A percentile compares a stretch with the other conserved stretches of the same genome.
Conservation (phyloP, 1,139 yeast genomes). For the Kazachstania sp. region DNA sequence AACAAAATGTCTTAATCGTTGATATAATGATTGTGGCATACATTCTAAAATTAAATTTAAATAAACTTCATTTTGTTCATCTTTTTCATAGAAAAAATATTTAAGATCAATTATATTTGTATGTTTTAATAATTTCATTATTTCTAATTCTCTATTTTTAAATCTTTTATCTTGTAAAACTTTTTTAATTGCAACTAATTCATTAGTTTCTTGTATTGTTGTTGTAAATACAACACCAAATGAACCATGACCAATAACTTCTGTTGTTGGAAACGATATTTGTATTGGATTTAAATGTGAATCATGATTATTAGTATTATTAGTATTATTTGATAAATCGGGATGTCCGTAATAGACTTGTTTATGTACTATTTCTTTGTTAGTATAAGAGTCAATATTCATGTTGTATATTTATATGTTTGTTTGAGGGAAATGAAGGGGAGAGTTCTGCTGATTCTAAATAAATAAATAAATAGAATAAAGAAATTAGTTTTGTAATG, state of each 20-base stretch:
- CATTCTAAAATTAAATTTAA: constrained; percentile 82
- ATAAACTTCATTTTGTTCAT: constrained; percentile 49
- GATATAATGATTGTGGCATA: constrained; percentile 90
- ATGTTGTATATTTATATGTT: constrained; percentile 1
- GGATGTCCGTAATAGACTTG: constrained; percentile 28
- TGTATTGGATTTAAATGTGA: constrained; percentile 18
- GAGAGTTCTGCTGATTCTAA: too few species aligned
- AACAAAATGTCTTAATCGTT: constrained; percentile 79
- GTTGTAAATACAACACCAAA: constrained; percentile 95
- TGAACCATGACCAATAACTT: constrained; percentile 95
- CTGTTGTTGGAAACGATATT: constrained; percentile 32
- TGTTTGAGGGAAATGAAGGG: too few species aligned
- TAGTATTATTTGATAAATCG: background rate
- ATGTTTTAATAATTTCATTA: constrained; percentile 80
- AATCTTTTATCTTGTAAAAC: constrained; percentile 92
- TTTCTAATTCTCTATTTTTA: constrained; percentile 92
- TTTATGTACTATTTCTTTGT: constrained; percentile 23
- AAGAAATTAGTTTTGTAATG: too few species aligned
- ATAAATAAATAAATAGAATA: too few species aligned
- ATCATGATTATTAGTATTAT: background rate
- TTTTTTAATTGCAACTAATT: constrained; percentile 82
- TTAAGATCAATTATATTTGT: constrained; percentile 81
- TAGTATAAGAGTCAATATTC: constrained; percentile 11
- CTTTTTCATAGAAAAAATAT: constrained; percentile 78
- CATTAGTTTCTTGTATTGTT: constrained; percentile 63